Conservation (phyloP, 805 yeast species). For the Candida bentonensis region DNA sequence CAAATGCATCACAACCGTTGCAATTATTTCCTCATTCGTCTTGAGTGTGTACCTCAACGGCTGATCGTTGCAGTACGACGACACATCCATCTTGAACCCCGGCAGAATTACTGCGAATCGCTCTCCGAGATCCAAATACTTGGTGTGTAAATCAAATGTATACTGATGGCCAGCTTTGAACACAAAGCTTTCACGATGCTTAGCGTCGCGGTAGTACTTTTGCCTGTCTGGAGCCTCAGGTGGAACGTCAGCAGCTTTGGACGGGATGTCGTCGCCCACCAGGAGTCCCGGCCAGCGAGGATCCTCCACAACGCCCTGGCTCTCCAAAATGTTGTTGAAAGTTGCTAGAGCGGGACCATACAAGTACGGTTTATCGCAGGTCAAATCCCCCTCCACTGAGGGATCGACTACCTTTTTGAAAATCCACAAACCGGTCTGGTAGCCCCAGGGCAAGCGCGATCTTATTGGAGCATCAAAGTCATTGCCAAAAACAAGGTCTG, state of each 20-base stretch:
- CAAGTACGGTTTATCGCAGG: slow-evolving; percentile 44
- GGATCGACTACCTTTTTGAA: slow-evolving; percentile 49
- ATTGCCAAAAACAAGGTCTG: slow-evolving; percentile 51
- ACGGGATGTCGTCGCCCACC: slow-evolving; percentile 5
- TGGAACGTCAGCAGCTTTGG: slow-evolving; percentile 7
- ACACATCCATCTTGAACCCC: slow-evolving; percentile 25
- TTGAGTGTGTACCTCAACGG: slow-evolving; percentile 25
- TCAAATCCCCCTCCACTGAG: slow-evolving; percentile 50
- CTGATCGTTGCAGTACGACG: slow-evolving; percentile 23
- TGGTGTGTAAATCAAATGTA: slow-evolving; percentile 40
- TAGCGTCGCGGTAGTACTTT: slow-evolving; percentile 28
- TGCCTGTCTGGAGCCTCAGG: slow-evolving; percentile 26
- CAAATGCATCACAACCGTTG: background rate
- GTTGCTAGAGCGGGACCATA: slow-evolving; percentile 50
- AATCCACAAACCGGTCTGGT: slow-evolving; percentile 38
- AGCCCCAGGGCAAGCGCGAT: slow-evolving; percentile 43
- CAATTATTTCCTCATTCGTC: slow-evolving; percentile 12
- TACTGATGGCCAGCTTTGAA: slow-evolving; percentile 29
- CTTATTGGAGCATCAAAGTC: slow-evolving; percentile 48
- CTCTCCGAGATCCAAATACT: slow-evolving; percentile 36
- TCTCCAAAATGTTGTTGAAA: slow-evolving; percentile 32
- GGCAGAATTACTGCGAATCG: slow-evolving; percentile 41
- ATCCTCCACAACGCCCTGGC: slow-evolving; percentile 6
- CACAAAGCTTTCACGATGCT: slow-evolving; percentile 26
- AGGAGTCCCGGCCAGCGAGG: background rate